Conservation (phyloP, 148 eudicot species). For the Linanthus parryae region DNA sequence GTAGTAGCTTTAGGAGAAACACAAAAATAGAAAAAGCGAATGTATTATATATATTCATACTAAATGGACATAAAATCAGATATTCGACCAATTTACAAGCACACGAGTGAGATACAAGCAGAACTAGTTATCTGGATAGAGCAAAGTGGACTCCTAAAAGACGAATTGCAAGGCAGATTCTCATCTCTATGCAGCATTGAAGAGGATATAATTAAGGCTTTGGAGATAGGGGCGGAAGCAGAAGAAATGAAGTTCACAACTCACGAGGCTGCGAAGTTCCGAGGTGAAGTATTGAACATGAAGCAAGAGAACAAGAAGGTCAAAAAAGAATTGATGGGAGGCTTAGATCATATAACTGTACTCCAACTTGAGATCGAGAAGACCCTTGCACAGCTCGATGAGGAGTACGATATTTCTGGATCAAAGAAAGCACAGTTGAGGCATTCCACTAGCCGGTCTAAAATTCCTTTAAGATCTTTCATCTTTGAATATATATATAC, state of each 20-base stretch:
- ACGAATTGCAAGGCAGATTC: slow-evolving; percentile 56
- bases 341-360: slow-evolving; percentile 55
- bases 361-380: slow-evolving; percentile 62
- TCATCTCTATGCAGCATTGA: slow-evolving; percentile 53
- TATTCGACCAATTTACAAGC: slow-evolving; percentile 57
- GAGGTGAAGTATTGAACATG: slow-evolving; percentile 90
- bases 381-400: slow-evolving; percentile 43
- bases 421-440: slow-evolving; percentile 16
- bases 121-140: slow-evolving; percentile 71
- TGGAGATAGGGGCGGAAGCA: slow-evolving; percentile 60
- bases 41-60: too few species aligned
- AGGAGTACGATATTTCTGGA: slow-evolving; percentile 45
- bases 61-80: slow-evolving; percentile 43
- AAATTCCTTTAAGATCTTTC: slow-evolving; percentile 65
- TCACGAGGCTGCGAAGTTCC: slow-evolving; percentile 82
- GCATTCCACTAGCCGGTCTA: slow-evolving; percentile 19
- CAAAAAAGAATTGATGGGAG: slow-evolving; percentile 67
- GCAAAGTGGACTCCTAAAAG: slow-evolving; percentile 51
- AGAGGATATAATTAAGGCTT: slow-evolving; percentile 53
- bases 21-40: too few species aligned
- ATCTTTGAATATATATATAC: too few species aligned
- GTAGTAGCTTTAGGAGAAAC: too few species aligned
- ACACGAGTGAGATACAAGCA: slow-evolving; percentile 62
- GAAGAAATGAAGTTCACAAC: slow-evolving; percentile 81
- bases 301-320: slow-evolving; percentile 91